Evolutionary conservation across 176 grass and related monocot genomes (phyloP).

Genomic region (Rhynchospora tenuis): DNA sequence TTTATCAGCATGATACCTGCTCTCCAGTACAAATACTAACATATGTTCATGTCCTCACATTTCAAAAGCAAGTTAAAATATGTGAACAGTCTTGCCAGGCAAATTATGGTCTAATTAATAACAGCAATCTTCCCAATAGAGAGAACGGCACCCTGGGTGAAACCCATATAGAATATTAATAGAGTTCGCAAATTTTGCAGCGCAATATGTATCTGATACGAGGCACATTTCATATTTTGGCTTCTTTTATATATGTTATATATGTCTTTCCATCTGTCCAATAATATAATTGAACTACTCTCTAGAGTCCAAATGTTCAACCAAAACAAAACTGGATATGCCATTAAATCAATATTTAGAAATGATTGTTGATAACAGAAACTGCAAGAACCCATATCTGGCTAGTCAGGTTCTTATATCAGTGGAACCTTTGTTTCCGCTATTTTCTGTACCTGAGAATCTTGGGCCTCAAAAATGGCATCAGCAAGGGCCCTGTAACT

Average conservation of each 20-base stretch:
- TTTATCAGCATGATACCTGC: neutral
- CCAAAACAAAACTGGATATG: neutral
- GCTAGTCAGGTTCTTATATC: neutral
- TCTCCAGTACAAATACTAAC: neutral
- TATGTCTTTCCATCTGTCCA: neutral
- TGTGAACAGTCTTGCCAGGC: neutral
- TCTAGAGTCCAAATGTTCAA: neutral
- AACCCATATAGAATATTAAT: neutral
- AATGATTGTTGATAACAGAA: neutral
- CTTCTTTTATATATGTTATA: neutral
- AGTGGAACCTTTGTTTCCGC: neutral
- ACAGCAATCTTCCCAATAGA: neutral
- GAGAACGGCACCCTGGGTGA: neutral
- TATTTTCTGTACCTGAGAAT: slow-evolving; percentile 40
- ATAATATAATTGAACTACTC: neutral
- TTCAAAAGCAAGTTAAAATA: neutral
- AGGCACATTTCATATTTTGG: neutral
- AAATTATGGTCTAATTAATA: slow-evolving; percentile 1
- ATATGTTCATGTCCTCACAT: neutral
- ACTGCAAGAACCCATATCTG: neutral
- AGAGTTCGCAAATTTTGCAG: neutral
- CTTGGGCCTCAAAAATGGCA: slow-evolving; percentile 35
- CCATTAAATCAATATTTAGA: slow-evolving; percentile 14
- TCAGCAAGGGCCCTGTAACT: slow-evolving; percentile 44
- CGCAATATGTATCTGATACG: neutral